Conservation (phyloP, 1,139 yeast species). For the Taiozyma sp. region DNA sequence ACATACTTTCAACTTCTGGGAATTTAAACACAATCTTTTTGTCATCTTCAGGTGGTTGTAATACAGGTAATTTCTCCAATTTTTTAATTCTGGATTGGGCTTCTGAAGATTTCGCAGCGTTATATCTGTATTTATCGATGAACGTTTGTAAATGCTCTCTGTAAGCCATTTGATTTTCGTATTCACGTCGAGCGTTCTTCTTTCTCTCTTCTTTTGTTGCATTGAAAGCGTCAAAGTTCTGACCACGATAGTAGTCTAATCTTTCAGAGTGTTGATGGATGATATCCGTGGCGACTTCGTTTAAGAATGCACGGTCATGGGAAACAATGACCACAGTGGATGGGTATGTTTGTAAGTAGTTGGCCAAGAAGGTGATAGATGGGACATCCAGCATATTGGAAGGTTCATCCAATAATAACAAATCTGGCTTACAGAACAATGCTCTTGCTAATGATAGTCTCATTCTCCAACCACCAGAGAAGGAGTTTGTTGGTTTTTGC, state of each 20-base stretch:
- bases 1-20: slow-evolving; percentile 89
- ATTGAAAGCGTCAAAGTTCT: slow-evolving; percentile 89
- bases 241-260: slow-evolving; percentile 90
- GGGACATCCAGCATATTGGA: slow-evolving; percentile 99
- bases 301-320: slow-evolving; percentile 94
- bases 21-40: slow-evolving; percentile 79
- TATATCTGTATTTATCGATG: slow-evolving; percentile 93
- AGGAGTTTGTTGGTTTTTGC: slow-evolving; percentile 73
- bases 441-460: slow-evolving; percentile 98
- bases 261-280: slow-evolving; percentile 97
- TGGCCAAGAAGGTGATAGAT: slow-evolving; percentile 87
- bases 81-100: slow-evolving; percentile 98
- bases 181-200: slow-evolving; percentile 89
- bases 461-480: slow-evolving; percentile 99
- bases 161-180: slow-evolving; percentile 94
- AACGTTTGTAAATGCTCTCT: slow-evolving; percentile 90
- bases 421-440: slow-evolving; percentile 92
- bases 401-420: slow-evolving; percentile 92
- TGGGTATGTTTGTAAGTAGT: slow-evolving; percentile 83
- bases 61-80: slow-evolving; percentile 84
- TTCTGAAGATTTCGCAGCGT: slow-evolving; percentile 95
- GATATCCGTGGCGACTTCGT: slow-evolving; percentile 97
- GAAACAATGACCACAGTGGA: slow-evolving; percentile 93
- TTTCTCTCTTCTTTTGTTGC: slow-evolving; percentile 93
- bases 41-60: slow-evolving; percentile 95